phyloP scores from a whole-genome alignment of 2,329 filamentous ascomycete species.

The Teratosphaeria epicoccoides region DNA sequence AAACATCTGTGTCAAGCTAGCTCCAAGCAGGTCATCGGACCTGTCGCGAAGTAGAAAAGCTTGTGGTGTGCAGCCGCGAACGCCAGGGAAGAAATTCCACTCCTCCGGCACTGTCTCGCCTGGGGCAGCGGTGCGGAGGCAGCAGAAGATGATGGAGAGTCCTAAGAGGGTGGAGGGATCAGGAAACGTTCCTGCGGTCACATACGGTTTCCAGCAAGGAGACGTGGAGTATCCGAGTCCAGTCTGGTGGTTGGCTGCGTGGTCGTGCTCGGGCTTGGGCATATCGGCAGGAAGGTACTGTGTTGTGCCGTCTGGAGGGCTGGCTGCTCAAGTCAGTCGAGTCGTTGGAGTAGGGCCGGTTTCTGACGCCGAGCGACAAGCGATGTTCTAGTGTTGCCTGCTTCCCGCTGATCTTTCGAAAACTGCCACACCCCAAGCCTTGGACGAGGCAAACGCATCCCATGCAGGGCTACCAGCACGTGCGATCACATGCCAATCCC shows the following conservation, averaged over 20 bases:
- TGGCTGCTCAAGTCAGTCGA: background rate
- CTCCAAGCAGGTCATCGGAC: conserved; percentile 17
- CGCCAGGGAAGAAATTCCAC: conserved; percentile 35
- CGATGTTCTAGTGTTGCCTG: no score
- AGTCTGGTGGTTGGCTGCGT: conserved; percentile 29
- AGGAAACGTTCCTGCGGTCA: conserved; percentile 23
- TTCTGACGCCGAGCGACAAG: background rate
- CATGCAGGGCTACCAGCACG: background rate
- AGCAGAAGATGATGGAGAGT: conserved; percentile 34
- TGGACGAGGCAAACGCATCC: no score
- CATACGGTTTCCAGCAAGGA: conserved; percentile 26
- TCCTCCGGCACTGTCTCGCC: conserved; percentile 31
- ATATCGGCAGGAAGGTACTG: conserved; percentile 20
- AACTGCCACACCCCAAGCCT: no score
- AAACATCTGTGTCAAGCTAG: conserved; percentile 29
- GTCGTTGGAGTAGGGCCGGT: background rate
- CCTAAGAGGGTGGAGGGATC: conserved; percentile 27
- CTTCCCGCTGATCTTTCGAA: no score
- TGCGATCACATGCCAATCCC: background rate
- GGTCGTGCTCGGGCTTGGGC: conserved; percentile 31
- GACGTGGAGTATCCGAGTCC: conserved; percentile 23
- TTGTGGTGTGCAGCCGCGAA: conserved; percentile 35
- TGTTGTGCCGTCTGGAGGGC: background rate
- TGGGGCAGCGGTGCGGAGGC: conserved; percentile 31
- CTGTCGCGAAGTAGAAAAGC: conserved; percentile 34